Base-by-base conservation (phyloP, 1,139 yeast species). In the Lodderomyces oxycetoniae region DNA sequence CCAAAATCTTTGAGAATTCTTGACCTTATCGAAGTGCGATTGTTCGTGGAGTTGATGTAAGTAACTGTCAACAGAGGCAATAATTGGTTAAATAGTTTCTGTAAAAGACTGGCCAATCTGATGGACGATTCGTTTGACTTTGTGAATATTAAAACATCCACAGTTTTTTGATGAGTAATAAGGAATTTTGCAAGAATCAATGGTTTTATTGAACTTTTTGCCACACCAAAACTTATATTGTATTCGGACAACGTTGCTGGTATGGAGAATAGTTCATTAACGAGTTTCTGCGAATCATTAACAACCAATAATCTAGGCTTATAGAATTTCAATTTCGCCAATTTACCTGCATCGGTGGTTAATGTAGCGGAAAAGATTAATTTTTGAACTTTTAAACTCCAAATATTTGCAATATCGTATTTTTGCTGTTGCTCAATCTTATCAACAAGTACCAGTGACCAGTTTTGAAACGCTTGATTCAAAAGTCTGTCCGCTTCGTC, bases 401-500 rank as follows among this genome's bases (percentile, higher is more conserved):
- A 67, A 16, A 38, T 34, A 11, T 49, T 45, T 8, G 47, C 41
- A 45, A 67, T 45, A 35, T 58, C 57, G 11, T 49, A 36, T 44
- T 52, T 48, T 11, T 43, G 38, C 19, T 34, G 33, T n/a, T 43
- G 36, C 24, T 74, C 74, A 21, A 81, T 54, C 21, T 70, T 67
- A 3, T 61, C 45, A 37, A 82, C 71, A n/a, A 91, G 61, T 1
- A 78, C 68, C 33, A 73, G 72, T 44, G 89, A 78, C 99, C 99
- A 91, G 53, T 87, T 87, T 57, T 91, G 97, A 58, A 87, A 91
- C 20, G 86, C 77, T 55, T 91, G 97, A 52, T 87, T 87, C 44
- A 91, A 69, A 37, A 91, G 64, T 40, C 96, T 68, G 63, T 91
- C 99, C 2, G 97, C 98, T 59, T 91, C 99, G 60, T 91, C 99